A percentile compares a stretch with the other conserved stretches of the same genome.
phyloP scores from a whole-genome alignment of 768 basidiomycete species.

The Strobilomyces dryophilus region DNA sequence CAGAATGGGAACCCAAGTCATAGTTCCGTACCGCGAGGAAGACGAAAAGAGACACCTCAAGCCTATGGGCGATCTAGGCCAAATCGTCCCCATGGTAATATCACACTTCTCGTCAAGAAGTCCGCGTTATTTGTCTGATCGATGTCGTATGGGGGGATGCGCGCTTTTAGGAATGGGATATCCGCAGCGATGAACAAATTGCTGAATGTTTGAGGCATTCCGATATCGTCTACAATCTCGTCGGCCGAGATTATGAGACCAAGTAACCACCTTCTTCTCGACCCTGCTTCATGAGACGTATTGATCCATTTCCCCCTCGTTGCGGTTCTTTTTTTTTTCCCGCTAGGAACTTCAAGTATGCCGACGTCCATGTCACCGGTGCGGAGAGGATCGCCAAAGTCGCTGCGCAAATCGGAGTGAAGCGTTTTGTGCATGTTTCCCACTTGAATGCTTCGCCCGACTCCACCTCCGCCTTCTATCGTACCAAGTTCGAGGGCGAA shows the following conservation, averaged over 20 bases:
- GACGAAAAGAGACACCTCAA: slow-evolving; percentile 88
- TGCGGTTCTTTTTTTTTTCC: slow-evolving; percentile 6
- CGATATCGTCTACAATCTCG: slow-evolving; percentile 94
- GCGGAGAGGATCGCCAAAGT: slow-evolving; percentile 85
- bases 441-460: slow-evolving; percentile 84
- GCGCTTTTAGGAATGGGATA: slow-evolving; percentile 83
- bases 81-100: slow-evolving; percentile 88
- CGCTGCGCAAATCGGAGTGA: slow-evolving; percentile 70
- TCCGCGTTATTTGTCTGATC: slow-evolving; percentile 20
- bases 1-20: slow-evolving; percentile 87
- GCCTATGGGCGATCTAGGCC: slow-evolving; percentile 95
- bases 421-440: slow-evolving; percentile 89
- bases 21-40: slow-evolving; percentile 93
- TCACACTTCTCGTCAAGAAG: slow-evolving; percentile 7
- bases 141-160: slow-evolving; percentile 11
- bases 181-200: slow-evolving; percentile 85
- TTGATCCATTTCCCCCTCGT: slow-evolving; percentile 2
- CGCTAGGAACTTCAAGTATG: slow-evolving; percentile 80
- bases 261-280: slow-evolving; percentile 54
- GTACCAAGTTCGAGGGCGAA: slow-evolving; percentile 88
- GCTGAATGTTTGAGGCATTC: slow-evolving; percentile 93
- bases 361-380: slow-evolving; percentile 76
- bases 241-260: slow-evolving; percentile 91
- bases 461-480: slow-evolving; percentile 82
- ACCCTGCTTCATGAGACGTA: slow-evolving; percentile 8